A percentile compares a stretch with the other conserved stretches of the same genome.
These are phyloP conservation scores for Kodamaea leandrae DNA, from an alignment of 805 yeast species.

Conservation along the genomic window DNA sequence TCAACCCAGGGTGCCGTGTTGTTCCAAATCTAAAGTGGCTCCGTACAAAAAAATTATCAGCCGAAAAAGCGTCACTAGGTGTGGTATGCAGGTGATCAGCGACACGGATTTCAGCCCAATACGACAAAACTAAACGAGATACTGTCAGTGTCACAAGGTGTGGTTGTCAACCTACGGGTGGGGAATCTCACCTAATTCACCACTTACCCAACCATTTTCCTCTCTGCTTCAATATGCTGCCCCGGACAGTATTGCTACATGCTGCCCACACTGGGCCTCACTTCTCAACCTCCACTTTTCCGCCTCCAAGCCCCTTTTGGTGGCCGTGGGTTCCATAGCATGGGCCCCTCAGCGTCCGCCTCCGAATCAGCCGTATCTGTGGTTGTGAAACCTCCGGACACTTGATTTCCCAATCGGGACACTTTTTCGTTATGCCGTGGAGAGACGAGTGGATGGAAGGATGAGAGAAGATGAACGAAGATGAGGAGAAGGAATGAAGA, in stretches of 20 bases:
- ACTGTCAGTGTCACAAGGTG: too few species aligned
- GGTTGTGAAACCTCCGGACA: neutral
- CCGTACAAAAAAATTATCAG: conserved; percentile 1
- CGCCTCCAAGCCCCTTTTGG: too few species aligned
- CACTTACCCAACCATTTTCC: too few species aligned
- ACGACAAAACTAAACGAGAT: too few species aligned
- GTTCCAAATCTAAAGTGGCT: neutral
- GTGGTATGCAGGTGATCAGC: conserved; percentile 1
- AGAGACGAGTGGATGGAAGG: neutral
- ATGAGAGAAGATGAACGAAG: neutral
- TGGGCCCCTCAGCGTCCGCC: too few species aligned
- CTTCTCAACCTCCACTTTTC: too few species aligned
- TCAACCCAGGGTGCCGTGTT: neutral
- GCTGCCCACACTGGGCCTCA: too few species aligned
- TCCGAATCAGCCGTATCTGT: neutral
- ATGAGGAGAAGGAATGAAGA: neutral
- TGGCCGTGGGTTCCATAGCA: too few species aligned
- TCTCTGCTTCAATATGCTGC: too few species aligned
- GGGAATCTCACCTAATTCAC: too few species aligned
- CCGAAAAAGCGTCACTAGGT: conserved; percentile 2
- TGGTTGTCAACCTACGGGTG: too few species aligned
- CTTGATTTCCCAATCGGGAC: neutral
- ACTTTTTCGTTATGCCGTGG: neutral
- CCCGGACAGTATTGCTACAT: too few species aligned
- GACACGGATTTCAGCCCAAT: neutral